phyloP scores from a whole-genome alignment of 2,329 filamentous ascomycete genomes.

The Hansfordia pulvinata region DNA sequence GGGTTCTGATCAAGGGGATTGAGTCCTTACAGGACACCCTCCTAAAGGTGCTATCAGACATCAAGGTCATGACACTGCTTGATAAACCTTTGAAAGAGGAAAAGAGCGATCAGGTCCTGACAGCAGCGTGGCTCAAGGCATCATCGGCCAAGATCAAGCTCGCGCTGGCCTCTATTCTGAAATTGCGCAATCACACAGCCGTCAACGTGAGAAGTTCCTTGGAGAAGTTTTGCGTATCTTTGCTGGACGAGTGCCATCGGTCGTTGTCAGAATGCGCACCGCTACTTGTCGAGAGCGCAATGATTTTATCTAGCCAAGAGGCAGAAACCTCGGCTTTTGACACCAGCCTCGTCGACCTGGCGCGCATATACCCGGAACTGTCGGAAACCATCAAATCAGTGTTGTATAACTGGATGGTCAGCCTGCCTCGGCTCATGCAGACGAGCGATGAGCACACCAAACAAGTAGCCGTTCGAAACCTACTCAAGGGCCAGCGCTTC shows the following conservation, averaged over 20 bases:
- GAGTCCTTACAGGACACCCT: conserved; percentile 42
- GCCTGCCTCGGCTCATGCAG: conserved; percentile 73
- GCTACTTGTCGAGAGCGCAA: conserved; percentile 69
- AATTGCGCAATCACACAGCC: conserved; percentile 58
- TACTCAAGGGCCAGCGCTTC: conserved; percentile 60
- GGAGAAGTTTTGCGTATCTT: conserved; percentile 54
- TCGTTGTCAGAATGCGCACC: conserved; percentile 56
- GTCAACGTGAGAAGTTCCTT: conserved; percentile 55
- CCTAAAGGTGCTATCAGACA: conserved; percentile 41
- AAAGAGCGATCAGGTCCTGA: conserved; percentile 25
- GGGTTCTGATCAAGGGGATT: conserved; percentile 50
- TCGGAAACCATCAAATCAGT: conserved; percentile 53
- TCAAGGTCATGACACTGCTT: conserved; percentile 34
- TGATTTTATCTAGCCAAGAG: conserved; percentile 48
- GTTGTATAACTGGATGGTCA: conserved; percentile 69
- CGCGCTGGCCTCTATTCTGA: conserved; percentile 65
- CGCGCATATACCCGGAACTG: conserved; percentile 47
- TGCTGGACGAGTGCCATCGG: conserved; percentile 66
- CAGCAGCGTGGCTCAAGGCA: conserved; percentile 59
- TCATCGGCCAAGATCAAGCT: conserved; percentile 73
- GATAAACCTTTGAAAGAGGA: conserved; percentile 16
- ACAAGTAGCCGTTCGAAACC: conserved; percentile 55
- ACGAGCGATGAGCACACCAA: conserved; percentile 70
- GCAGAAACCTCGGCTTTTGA: conserved; percentile 24
- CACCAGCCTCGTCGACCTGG: conserved; percentile 45